These are phyloP conservation scores for Musa balbisiana DNA, from an alignment of 202 grass and related monocot species.

Conservation along the genomic window DNA sequence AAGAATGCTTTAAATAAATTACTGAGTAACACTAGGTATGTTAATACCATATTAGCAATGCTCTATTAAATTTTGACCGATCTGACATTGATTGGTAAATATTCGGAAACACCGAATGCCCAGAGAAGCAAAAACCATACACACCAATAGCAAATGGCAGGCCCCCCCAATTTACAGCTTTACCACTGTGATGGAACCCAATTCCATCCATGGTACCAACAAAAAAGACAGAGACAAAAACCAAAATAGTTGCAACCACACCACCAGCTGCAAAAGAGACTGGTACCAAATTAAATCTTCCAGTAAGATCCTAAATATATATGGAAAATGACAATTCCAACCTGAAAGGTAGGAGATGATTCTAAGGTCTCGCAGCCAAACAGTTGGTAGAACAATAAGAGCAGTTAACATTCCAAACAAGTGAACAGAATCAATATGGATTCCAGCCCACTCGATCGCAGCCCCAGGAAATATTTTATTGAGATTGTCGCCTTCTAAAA, in stretches of 20 bases:
- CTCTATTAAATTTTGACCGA: slow-evolving; percentile 72
- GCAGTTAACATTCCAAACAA: slow-evolving; percentile 80
- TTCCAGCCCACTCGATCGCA: slow-evolving; percentile 49
- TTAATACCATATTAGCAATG: slow-evolving; percentile 63
- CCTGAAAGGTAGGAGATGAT: slow-evolving; percentile 91
- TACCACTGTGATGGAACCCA: slow-evolving; percentile 59
- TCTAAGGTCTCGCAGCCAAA: slow-evolving; percentile 89
- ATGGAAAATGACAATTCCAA: slow-evolving; percentile 20
- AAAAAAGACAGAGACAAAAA: slow-evolving; percentile 59
- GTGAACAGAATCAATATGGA: slow-evolving; percentile 59
- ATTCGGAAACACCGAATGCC: slow-evolving; percentile 93
- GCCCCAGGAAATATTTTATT: slow-evolving; percentile 61
- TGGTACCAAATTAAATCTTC: background rate
- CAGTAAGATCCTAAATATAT: background rate
- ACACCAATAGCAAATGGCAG: slow-evolving; percentile 81
- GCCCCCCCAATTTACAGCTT: slow-evolving; percentile 59
- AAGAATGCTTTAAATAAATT: slow-evolving; percentile 14
- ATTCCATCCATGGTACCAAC: slow-evolving; percentile 45
- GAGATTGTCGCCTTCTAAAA: slow-evolving; percentile 90
- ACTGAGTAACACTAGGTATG: background rate
- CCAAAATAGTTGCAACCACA: slow-evolving; percentile 59
- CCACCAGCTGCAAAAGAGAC: slow-evolving; percentile 49
- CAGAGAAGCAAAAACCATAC: slow-evolving; percentile 89
- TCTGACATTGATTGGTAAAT: slow-evolving; percentile 97
- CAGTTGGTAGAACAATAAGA: slow-evolving; percentile 75